Evolutionary conservation across 2,329 filamentous ascomycete species (phyloP), one percentile per base, ranked within the genome.

Genomic region (Hypoxylon sp.): DNA sequence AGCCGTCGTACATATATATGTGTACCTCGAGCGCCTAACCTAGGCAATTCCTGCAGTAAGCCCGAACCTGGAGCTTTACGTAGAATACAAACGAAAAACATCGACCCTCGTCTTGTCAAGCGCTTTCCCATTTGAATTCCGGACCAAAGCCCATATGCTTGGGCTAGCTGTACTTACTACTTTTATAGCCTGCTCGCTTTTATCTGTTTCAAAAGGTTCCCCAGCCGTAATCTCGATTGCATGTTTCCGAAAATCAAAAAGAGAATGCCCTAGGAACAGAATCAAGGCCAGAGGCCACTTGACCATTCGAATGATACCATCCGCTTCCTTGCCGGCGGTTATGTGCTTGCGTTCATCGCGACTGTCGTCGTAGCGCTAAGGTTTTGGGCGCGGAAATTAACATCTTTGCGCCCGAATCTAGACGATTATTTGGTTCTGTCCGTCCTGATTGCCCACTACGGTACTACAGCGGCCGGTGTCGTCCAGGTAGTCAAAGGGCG

Each of bases 381-480:
- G 16, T 51, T 51, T 32, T 36, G 48, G 30, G 48, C 48, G 12
- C 20, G 48, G 16, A 32, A 24, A 20, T 36, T 36, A 8, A 22
- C 36, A 38, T 38, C 36, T 8, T 36, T 51, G 9, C 12, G 8
- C 1, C 28, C n/a, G 4, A 12, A 16, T 22, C 26, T 51, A 14
- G 48, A 51, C 30, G 48, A 51, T 18, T 51, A 32, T 28, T n/a
- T 51, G 16, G 30, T 32, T 20, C 28, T 51, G n/a, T 20, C 48
- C 0, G 48, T 30, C 26, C 48, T 36, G 3, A 11, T 36, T 18
- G n/a, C 16, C 4, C 16, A 51, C 12, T 16, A 33, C 12, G 48
- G 18, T 14, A 4, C 22, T 36, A 22, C 20, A 8, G 26, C 8
- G 2, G 14, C 48, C 5, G 30, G 7, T n/a, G 14, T 16, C 18